Evolutionary conservation across 352 stramenopile genomes (phyloP), one percentile per base, ranked within the genome.

Genomic region (Globisporangium camurandrum): DNA sequence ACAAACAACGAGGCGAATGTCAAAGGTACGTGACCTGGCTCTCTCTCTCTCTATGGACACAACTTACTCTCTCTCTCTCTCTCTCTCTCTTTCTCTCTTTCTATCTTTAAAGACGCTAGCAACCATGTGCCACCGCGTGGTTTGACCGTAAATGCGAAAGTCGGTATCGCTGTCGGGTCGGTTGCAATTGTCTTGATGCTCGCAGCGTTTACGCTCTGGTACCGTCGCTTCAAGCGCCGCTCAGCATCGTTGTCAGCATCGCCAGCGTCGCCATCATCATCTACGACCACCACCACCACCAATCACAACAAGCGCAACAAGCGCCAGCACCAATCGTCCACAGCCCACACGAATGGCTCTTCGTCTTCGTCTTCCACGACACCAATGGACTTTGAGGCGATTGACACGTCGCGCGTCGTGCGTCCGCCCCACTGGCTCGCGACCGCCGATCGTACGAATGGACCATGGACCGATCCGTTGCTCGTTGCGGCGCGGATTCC

Each of bases 151-250:
- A 22, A 33, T 1, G 46, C 57, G 36, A 69, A 71, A 41, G 48
- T 69, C 10, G 67, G 67, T 16, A 69, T 73, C 42, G 41, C 64
- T 8, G 57, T 76, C 4, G 64, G 61, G 11, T 53, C 58, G 10
- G 64, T 76, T 9, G 67, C 57, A 3, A 50, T 73, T n/a, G 49
- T 55, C 38, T 55, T 76, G 27, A 65, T 73, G 57, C 46, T 70
- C 23, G 64, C 58, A 43, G 64, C 62, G 19, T 76, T 76, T 34
- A 46, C 66, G 33, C 63, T 76, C 52, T 76, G 67, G 67, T 71
- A 71, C 48, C 56, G 41, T 20, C 49, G 61, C 9, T 69, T 58
- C 20, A 65, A 71, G 45, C 59, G 56, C 9, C 30, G 3, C 8
- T 34, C 30, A 12, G 9, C 30, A 12, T 34, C 30, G 14, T 16